A percentile compares a stretch with the other conserved stretches of the same genome.
phyloP scores from a whole-genome alignment of 2,329 filamentous ascomycete species.

The Colletotrichum agaves region DNA sequence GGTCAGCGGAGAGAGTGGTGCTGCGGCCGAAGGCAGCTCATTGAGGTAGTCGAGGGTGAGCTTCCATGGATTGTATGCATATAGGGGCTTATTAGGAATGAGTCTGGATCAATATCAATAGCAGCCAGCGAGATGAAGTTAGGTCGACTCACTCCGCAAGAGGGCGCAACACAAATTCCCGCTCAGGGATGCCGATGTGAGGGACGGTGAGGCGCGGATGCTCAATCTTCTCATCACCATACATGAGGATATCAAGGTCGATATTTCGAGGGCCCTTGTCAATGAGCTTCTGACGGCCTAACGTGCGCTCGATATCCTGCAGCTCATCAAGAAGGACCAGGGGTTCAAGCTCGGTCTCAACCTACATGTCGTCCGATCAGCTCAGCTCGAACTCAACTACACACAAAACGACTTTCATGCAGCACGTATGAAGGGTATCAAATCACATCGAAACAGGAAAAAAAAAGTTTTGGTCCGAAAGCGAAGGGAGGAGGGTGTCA shows the following conservation, averaged over 20 bases:
- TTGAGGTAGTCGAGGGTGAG: constrained; percentile 70
- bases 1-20: constrained; percentile 68
- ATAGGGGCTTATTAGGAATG: constrained; percentile 64
- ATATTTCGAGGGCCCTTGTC: constrained; percentile 97
- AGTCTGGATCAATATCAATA: constrained; percentile 53
- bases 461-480: neutral
- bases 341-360: constrained; percentile 82
- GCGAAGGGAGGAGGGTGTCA: neutral
- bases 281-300: constrained; percentile 85
- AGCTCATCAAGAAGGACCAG: constrained; percentile 81
- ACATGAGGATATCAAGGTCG: constrained; percentile 91
- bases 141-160: constrained; percentile 73
- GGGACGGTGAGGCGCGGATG: constrained; percentile 84
- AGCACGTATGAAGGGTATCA: neutral
- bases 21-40: constrained; percentile 60
- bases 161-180: constrained; percentile 93
- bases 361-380: constrained; percentile 57
- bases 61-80: constrained; percentile 67
- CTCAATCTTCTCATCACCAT: constrained; percentile 73
- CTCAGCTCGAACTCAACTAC: constrained; percentile 9
- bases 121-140: neutral
- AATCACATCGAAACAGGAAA: neutral
- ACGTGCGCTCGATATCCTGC: constrained; percentile 82
- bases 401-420: neutral
- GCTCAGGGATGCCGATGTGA: constrained; percentile 85